Percentiles rank a stretch among this genome's conserved stretches.
Evolutionary conservation across 495 filamentous ascomycete species (phyloP).

Genomic region (Penicillium waksmanii): DNA sequence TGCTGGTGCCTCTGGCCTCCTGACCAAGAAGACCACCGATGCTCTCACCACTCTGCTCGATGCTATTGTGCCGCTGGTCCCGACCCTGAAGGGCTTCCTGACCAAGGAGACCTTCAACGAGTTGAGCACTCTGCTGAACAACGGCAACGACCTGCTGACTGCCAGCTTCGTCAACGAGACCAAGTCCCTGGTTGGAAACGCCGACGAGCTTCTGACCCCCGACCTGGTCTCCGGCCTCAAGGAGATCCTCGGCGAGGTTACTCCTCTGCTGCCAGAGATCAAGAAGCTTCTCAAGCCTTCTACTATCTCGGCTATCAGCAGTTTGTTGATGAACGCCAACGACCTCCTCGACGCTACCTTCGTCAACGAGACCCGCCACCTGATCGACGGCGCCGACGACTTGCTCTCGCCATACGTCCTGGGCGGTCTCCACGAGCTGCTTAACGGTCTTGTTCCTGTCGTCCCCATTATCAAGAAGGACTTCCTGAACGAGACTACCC

Average conservation of each 20-base stretch:
- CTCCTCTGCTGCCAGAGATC: slow-evolving; percentile 36
- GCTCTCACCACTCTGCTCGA: slow-evolving; percentile 33
- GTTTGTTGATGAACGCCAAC: slow-evolving; percentile 39
- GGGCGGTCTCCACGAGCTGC: slow-evolving; percentile 33
- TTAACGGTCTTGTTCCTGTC: slow-evolving; percentile 37
- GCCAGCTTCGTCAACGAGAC: slow-evolving; percentile 39
- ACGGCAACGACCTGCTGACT: slow-evolving; percentile 43
- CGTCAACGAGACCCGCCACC: slow-evolving; percentile 45
- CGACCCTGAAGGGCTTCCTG: slow-evolving; percentile 31
- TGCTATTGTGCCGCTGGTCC: slow-evolving; percentile 9
- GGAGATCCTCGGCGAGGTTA: slow-evolving; percentile 37
- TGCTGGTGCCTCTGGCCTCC: slow-evolving; percentile 22
- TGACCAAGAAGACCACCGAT: slow-evolving; percentile 38
- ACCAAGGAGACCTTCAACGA: slow-evolving; percentile 38
- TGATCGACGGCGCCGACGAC: slow-evolving; percentile 43
- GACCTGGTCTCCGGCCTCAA: slow-evolving; percentile 42
- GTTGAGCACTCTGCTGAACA: slow-evolving; percentile 39
- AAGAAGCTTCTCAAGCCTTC: slow-evolving; percentile 39
- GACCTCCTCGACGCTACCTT: slow-evolving; percentile 39
- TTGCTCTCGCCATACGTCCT: slow-evolving; percentile 38
- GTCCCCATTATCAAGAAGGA: slow-evolving; percentile 28
- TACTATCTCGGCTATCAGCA: slow-evolving; percentile 34
- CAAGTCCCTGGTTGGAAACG: slow-evolving; percentile 38
- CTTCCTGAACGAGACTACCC: slow-evolving; percentile 40
- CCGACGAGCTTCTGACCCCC: slow-evolving; percentile 42